Conservation (phyloP, 2,329 filamentous ascomycete genomes). For the Talaromyces sp. region DNA sequence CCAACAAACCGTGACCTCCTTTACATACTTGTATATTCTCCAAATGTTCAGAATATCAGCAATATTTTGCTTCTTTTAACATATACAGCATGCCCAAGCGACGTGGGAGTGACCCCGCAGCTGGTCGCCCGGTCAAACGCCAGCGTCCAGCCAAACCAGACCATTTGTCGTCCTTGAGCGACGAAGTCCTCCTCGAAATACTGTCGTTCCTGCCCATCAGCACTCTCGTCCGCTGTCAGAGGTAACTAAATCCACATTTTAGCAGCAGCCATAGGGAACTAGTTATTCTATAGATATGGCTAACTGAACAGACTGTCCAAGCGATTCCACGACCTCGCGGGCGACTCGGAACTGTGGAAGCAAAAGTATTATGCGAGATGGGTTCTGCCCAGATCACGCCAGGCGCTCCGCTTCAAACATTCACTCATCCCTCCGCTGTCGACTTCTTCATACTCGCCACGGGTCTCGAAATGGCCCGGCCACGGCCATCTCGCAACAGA, state of each 20-base stretch:
- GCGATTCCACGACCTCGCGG: conserved; percentile 66
- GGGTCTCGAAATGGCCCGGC: conserved; percentile 56
- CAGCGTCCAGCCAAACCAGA: conserved; percentile 43
- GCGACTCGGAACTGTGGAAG: conserved; percentile 88
- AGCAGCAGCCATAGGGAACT: neutral
- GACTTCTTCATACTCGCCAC: conserved; percentile 47
- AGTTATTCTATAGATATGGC: neutral
- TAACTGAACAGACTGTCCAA: conserved; percentile 48
- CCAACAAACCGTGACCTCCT: neutral
- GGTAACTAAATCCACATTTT: conserved; percentile 32
- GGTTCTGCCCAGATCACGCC: conserved; percentile 71
- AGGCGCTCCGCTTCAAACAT: conserved; percentile 62
- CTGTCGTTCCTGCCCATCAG: conserved; percentile 68
- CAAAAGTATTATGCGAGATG: conserved; percentile 81
- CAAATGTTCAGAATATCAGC: neutral
- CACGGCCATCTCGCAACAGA: conserved; percentile 51
- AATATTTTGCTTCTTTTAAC: neutral
- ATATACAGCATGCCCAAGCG: conserved; percentile 30
- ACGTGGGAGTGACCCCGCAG: conserved; percentile 14
- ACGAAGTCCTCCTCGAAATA: conserved; percentile 82
- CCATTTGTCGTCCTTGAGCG: conserved; percentile 67
- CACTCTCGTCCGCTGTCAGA: conserved; percentile 60
- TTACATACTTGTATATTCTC: neutral
- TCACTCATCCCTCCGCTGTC: conserved; percentile 25
- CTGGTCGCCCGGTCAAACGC: conserved; percentile 40